Conservation (phyloP, 805 yeast species). For the Lachancea dasiensis region DNA sequence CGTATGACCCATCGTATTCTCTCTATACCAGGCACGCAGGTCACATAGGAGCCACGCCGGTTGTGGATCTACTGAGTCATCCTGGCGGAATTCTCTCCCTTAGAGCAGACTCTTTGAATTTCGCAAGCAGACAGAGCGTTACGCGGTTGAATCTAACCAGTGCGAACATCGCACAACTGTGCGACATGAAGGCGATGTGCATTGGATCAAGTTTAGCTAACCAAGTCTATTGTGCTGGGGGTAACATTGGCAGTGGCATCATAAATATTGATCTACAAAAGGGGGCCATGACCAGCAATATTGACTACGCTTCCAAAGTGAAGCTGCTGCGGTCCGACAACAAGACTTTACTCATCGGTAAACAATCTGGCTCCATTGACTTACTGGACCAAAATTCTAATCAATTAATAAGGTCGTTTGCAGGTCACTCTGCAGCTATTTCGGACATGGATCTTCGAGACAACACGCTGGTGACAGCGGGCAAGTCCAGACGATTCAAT, state of each 20-base stretch:
- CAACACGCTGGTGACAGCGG: conserved; percentile 69
- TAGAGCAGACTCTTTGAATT: conserved; percentile 44
- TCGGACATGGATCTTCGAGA: conserved; percentile 63
- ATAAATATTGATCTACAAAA: conserved; percentile 40
- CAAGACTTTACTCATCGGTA: conserved; percentile 54
- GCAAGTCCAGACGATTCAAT: conserved; percentile 62
- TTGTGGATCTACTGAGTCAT: conserved; percentile 48
- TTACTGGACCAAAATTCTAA: conserved; percentile 51
- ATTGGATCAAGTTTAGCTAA: conserved; percentile 37
- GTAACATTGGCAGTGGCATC: conserved; percentile 31
- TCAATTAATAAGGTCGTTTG: conserved; percentile 46
- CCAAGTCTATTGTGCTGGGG: conserved; percentile 42
- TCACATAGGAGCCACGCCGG: conserved; percentile 40
- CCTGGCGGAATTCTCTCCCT: conserved; percentile 55
- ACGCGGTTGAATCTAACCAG: conserved; percentile 32
- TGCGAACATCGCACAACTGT: conserved; percentile 30
- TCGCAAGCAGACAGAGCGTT: conserved; percentile 55
- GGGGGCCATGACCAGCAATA: conserved; percentile 32
- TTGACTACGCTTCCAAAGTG: conserved; percentile 41
- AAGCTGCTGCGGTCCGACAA: conserved; percentile 44
- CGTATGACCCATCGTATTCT: conserved; percentile 42
- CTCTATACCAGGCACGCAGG: conserved; percentile 56
- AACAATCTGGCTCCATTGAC: conserved; percentile 54
- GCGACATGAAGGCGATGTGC: conserved; percentile 37
- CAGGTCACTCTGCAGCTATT: conserved; percentile 54